A percentile compares a stretch with the other conserved stretches of the same genome.
Conservation (phyloP, 345 rosid genomes). For the Noccaea bulbosa region DNA sequence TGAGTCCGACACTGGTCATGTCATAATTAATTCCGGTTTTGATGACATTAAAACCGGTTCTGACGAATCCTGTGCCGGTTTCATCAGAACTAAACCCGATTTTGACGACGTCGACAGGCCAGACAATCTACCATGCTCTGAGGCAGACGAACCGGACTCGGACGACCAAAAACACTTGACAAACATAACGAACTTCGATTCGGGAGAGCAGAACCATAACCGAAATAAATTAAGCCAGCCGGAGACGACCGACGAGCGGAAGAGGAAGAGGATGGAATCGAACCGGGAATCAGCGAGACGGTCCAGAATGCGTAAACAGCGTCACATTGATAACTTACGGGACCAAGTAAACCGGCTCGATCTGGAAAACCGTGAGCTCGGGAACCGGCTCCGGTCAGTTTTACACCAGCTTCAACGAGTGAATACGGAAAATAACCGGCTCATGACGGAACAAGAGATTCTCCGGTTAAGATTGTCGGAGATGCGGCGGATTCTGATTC, state of each 20-base stretch:
- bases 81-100: constrained; percentile 13
- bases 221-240: constrained; percentile 38
- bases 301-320: constrained; percentile 84
- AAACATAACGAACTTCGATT: constrained; percentile 47
- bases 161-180: constrained; percentile 23
- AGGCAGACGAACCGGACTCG: constrained; percentile 24
- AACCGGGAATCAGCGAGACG: constrained; percentile 96
- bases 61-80: constrained; percentile 39
- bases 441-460: constrained; percentile 58
- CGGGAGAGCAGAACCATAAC: constrained; percentile 43
- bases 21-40: constrained; percentile 34
- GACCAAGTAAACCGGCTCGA: constrained; percentile 72
- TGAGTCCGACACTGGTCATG: constrained; percentile 38
- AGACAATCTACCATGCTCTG: background rate
- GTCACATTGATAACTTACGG: constrained; percentile 73
- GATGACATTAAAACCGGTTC: constrained; percentile 36
- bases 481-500: constrained; percentile 53
- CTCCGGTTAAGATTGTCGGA: constrained; percentile 68
- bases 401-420: constrained; percentile 52
- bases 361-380: constrained; percentile 70
- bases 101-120: background rate
- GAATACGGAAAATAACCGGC: constrained; percentile 61
- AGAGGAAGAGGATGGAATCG: constrained; percentile 78
- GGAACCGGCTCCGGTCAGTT: constrained; percentile 57
- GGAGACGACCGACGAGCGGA: constrained; percentile 55